Conservation (phyloP, 768 basidiomycete genomes). For the Dentipellis fragilis region DNA sequence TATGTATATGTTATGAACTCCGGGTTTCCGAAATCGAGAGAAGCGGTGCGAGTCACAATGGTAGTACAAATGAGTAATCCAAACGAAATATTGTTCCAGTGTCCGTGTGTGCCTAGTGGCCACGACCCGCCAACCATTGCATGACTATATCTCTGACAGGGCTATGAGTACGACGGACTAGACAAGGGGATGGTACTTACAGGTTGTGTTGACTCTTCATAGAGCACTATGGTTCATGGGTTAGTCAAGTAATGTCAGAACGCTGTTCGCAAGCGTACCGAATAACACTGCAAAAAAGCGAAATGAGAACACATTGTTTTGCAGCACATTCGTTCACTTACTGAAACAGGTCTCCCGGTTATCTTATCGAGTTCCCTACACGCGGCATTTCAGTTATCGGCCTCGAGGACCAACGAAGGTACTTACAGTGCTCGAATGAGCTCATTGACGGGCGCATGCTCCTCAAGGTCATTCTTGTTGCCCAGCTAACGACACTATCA, state of each 20-base stretch:
- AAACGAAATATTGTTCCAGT: slow-evolving; percentile 1
- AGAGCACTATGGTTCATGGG: slow-evolving; percentile 53
- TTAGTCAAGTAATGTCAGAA: not conserved
- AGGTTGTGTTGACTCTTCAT: slow-evolving; percentile 95
- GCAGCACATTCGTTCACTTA: slow-evolving; percentile 28
- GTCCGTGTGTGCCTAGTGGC: slow-evolving; percentile 36
- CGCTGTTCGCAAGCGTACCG: slow-evolving; percentile 32
- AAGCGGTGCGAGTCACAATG: not conserved
- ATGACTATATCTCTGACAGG: slow-evolving; percentile 67
- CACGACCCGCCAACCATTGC: slow-evolving; percentile 74
- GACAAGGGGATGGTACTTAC: slow-evolving; percentile 30
- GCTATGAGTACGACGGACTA: slow-evolving; percentile 5
- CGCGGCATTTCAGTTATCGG: not conserved
- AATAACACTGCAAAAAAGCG: slow-evolving; percentile 52
- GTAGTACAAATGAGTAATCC: not conserved
- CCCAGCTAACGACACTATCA: slow-evolving; percentile 45
- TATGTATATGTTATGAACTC: not conserved
- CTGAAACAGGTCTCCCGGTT: slow-evolving; percentile 73
- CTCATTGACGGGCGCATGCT: slow-evolving; percentile 71
- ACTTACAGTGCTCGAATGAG: slow-evolving; percentile 70
- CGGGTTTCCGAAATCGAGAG: not conserved
- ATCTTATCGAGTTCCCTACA: slow-evolving; percentile 71
- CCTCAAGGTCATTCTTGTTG: slow-evolving; percentile 85
- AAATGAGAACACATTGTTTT: not conserved
- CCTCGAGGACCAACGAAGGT: not conserved